Evolutionary conservation across 1,284 basidiomycete species (phyloP).

Genomic region (Puccinia brachypodii): DNA sequence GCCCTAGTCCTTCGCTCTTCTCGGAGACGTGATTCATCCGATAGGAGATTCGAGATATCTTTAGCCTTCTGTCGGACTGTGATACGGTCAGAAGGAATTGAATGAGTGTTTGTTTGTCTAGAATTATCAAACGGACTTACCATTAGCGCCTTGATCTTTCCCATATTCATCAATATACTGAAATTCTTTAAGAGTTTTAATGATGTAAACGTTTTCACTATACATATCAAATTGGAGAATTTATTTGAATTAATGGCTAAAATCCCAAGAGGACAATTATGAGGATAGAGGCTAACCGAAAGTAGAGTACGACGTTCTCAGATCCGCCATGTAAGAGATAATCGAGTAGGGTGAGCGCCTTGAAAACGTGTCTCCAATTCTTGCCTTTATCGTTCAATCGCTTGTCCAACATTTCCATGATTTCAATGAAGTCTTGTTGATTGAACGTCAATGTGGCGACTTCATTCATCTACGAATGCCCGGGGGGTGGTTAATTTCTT

Average conservation of each 20-base stretch:
- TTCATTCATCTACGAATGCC: conserved; percentile 84
- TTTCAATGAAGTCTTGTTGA: conserved; percentile 99
- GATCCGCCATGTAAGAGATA: conserved; percentile 95
- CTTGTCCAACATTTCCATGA: conserved; percentile 99
- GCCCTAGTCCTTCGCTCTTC: conserved; percentile 82
- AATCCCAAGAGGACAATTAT: neutral
- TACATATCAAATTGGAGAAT: neutral
- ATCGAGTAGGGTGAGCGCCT: conserved; percentile 94
- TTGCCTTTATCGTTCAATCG: conserved; percentile 99
- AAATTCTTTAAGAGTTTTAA: conserved; percentile 99
- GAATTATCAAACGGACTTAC: conserved; percentile 49
- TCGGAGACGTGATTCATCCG: conserved; percentile 80
- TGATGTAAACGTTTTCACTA: conserved; percentile 88
- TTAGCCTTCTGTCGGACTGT: conserved; percentile 92
- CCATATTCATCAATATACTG: conserved; percentile 93
- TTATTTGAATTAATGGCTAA: neutral
- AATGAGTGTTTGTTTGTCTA: no score
- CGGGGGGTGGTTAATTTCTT: neutral
- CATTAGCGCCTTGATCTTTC: conserved; percentile 97
- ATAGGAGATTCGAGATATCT: conserved; percentile 94
- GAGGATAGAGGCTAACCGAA: conserved; percentile 62
- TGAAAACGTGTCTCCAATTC: conserved; percentile 99
- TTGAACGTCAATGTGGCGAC: conserved; percentile 96
- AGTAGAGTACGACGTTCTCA: conserved; percentile 98
- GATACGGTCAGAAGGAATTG: neutral